Evolutionary conservation across 2,329 filamentous ascomycete species (phyloP).

Genomic region (Aspergillus japonicus): DNA sequence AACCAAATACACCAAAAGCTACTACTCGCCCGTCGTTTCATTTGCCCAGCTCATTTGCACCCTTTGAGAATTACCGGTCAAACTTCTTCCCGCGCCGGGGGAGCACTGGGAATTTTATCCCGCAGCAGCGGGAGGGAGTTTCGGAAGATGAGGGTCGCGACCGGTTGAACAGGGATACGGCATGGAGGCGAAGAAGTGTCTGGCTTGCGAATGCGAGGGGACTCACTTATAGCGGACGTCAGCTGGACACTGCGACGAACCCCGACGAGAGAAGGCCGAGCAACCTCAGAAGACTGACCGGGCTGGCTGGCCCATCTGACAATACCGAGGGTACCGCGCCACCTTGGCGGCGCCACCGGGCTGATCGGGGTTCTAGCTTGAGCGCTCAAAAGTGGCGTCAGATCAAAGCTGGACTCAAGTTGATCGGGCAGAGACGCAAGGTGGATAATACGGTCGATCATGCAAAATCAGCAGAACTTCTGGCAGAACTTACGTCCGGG

Average conservation of each 20-base stretch:
- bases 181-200: slow-evolving; percentile 60
- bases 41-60: slow-evolving; percentile 47
- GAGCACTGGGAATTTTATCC: slow-evolving; percentile 60
- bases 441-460: slow-evolving; percentile 84
- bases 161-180: slow-evolving; percentile 54
- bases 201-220: slow-evolving; percentile 53
- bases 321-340: slow-evolving; percentile 63
- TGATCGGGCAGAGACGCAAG: slow-evolving; percentile 73
- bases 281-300: slow-evolving; percentile 65
- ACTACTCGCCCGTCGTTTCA: slow-evolving; percentile 39
- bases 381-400: slow-evolving; percentile 84
- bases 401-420: slow-evolving; percentile 83
- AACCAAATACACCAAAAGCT: slow-evolving; percentile 65
- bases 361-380: slow-evolving; percentile 69
- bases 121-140: slow-evolving; percentile 61
- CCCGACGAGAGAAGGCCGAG: slow-evolving; percentile 58
- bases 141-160: slow-evolving; percentile 75
- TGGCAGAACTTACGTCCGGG: slow-evolving; percentile 90
- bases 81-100: slow-evolving; percentile 61
- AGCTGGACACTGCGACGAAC: slow-evolving; percentile 51
- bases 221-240: slow-evolving; percentile 49
- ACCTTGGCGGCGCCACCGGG: slow-evolving; percentile 50
- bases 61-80: slow-evolving; percentile 47
- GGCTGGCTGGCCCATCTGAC: slow-evolving; percentile 61
- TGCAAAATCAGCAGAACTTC: slow-evolving; percentile 90